These are phyloP conservation scores for Neoboletus brunneissimus DNA, from an alignment of 768 basidiomycete genomes.

Conservation along the genomic window DNA sequence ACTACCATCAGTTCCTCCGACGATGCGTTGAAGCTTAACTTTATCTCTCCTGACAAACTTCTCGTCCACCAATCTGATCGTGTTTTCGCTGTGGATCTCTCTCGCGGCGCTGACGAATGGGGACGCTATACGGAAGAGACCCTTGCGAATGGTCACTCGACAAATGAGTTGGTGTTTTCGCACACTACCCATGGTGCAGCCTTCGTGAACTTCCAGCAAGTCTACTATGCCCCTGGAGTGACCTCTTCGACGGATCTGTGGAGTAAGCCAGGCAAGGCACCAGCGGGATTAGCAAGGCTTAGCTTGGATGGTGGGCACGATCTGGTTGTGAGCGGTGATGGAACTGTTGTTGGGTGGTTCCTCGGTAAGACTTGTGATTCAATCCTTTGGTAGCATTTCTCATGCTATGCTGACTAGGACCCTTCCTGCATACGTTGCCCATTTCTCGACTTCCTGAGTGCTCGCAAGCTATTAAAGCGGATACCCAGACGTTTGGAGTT, in stretches of 20 bases:
- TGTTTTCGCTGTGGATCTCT: slow-evolving; percentile 52
- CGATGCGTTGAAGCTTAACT: slow-evolving; percentile 49
- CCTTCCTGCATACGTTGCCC: slow-evolving; percentile 50
- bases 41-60: slow-evolving; percentile 54
- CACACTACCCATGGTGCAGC: slow-evolving; percentile 45
- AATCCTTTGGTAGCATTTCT: neutral
- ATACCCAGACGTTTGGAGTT: slow-evolving; percentile 57
- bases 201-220: slow-evolving; percentile 68
- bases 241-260: slow-evolving; percentile 49
- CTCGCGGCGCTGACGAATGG: slow-evolving; percentile 40
- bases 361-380: slow-evolving; percentile 45
- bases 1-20: slow-evolving; percentile 45
- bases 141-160: slow-evolving; percentile 55
- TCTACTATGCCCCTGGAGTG: slow-evolving; percentile 53
- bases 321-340: slow-evolving; percentile 60
- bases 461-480: slow-evolving; percentile 44
- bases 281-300: slow-evolving; percentile 55
- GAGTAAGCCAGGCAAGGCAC: slow-evolving; percentile 70
- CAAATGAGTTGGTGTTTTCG: slow-evolving; percentile 52
- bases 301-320: slow-evolving; percentile 77
- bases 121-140: slow-evolving; percentile 49
- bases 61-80: slow-evolving; percentile 56
- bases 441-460: slow-evolving; percentile 52
- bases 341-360: slow-evolving; percentile 69
- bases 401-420: slow-evolving; percentile 10